A percentile compares a stretch with the other conserved stretches of the same genome.
These are phyloP conservation scores for Pneumocystis sp. DNA, from an alignment of 1,139 yeast species.

Conservation along the genomic window DNA sequence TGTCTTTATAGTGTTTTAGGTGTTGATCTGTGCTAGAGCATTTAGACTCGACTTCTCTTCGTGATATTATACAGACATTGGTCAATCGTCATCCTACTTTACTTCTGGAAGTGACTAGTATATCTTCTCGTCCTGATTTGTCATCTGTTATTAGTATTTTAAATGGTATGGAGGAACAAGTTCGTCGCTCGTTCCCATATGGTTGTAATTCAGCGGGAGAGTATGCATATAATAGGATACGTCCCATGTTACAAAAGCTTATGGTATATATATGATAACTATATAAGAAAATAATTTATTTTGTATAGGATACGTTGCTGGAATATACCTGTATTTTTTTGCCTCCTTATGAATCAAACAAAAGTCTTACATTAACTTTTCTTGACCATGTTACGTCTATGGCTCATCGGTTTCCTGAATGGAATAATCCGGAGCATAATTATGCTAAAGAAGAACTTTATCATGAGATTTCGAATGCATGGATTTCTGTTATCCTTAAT, in stretches of 20 bases:
- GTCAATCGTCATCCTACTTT: slow-evolving; percentile 51
- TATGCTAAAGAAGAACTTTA: slow-evolving; percentile 58
- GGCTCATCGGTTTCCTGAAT: slow-evolving; percentile 56
- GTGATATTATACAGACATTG: slow-evolving; percentile 37
- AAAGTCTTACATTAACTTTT: slow-evolving; percentile 46
- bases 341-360: slow-evolving; percentile 58
- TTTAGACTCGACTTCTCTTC: slow-evolving; percentile 23
- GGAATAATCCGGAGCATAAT: slow-evolving; percentile 56
- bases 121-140: slow-evolving; percentile 48
- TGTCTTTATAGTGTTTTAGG: background rate
- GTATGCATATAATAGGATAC: slow-evolving; percentile 75
- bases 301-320: slow-evolving; percentile 38
- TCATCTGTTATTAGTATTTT: slow-evolving; percentile 39
- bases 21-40: background rate
- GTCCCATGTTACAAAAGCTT: slow-evolving; percentile 35
- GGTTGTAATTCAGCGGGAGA: slow-evolving; percentile 61
- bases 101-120: slow-evolving; percentile 33
- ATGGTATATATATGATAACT: slow-evolving; percentile 44
- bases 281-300: background rate
- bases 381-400: slow-evolving; percentile 52
- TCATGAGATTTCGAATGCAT: slow-evolving; percentile 66
- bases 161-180: slow-evolving; percentile 32
- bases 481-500: slow-evolving; percentile 50
- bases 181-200: slow-evolving; percentile 48
- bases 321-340: slow-evolving; percentile 68